A percentile compares a stretch with the other conserved stretches of the same genome.
Conservation (phyloP, 1,139 yeast genomes). For the Protomyces pachydermus region DNA sequence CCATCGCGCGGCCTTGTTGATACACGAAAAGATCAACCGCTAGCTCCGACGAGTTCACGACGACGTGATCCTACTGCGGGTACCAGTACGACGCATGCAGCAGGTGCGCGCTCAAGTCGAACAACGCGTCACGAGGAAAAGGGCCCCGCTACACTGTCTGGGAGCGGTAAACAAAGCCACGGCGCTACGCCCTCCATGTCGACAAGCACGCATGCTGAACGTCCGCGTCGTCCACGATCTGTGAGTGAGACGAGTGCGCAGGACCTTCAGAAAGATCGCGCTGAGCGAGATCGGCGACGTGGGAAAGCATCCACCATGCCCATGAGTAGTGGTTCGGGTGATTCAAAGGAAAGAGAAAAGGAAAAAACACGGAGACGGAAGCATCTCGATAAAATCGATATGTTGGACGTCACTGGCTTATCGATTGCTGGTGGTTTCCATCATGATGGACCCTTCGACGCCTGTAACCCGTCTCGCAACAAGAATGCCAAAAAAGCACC, state of each 20-base stretch:
- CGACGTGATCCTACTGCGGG: background rate
- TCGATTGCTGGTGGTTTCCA: constrained; percentile 86
- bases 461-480: constrained; percentile 94
- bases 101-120: background rate
- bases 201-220: background rate
- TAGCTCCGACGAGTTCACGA: background rate
- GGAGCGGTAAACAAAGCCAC: background rate
- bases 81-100: background rate
- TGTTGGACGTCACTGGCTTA: constrained; percentile 88
- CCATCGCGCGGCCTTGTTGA: background rate
- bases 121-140: background rate
- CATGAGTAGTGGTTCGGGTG: background rate
- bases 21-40: background rate
- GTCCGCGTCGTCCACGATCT: constrained; percentile 11
- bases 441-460: constrained; percentile 98
- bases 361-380: constrained; percentile 8
- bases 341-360: background rate
- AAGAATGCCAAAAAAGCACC: constrained; percentile 74
- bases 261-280: constrained; percentile 1
- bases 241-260: constrained; percentile 9
- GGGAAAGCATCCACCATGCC: background rate
- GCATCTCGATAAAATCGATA: constrained; percentile 78
- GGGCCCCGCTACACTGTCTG: background rate
- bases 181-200: background rate
- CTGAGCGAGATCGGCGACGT: constrained; percentile 5